These are phyloP conservation scores for Begonia loranthoides DNA, from an alignment of 306 rosid genomes.

Conservation along the genomic window DNA sequence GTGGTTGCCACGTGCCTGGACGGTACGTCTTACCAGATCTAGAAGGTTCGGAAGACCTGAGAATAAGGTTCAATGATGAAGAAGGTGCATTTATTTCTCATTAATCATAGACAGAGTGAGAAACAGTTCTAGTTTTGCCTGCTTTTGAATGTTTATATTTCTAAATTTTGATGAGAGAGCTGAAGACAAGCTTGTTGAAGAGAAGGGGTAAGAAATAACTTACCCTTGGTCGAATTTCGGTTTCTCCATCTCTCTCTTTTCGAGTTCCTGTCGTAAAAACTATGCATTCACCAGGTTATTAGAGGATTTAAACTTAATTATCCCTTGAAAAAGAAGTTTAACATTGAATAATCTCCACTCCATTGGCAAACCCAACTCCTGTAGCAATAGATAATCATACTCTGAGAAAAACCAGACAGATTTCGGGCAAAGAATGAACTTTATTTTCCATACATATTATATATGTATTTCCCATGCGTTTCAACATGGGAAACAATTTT, in stretches of 20 bases:
- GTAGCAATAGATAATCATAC: too few relatives aligned
- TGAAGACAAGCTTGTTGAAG: neutral
- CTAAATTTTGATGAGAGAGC: neutral
- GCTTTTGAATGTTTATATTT: neutral
- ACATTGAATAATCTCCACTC: too few relatives aligned
- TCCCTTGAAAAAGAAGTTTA: too few relatives aligned
- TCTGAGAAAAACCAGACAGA: too few relatives aligned
- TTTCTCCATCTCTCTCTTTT: conserved; percentile 23
- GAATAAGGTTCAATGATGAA: conserved; percentile 8
- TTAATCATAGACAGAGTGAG: neutral
- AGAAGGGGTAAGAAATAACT: conserved; percentile 14
- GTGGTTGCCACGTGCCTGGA: conserved; percentile 99
- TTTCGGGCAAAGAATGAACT: too few relatives aligned
- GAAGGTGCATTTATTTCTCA: neutral
- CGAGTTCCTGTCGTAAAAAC: conserved; percentile 33
- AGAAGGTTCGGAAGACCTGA: conserved; percentile 68
- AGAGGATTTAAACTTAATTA: neutral
- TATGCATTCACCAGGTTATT: conserved; percentile 2
- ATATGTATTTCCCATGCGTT: too few relatives aligned
- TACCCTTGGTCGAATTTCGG: conserved; percentile 31
- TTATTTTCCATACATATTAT: too few relatives aligned
- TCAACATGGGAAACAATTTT: too few relatives aligned
- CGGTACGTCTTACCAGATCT: conserved; percentile 56
- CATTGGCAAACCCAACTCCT: too few relatives aligned
- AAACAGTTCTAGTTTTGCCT: neutral